Percentiles rank a stretch among this genome's conserved stretches.
These are phyloP conservation scores for Entomophthora muscae DNA, from an alignment of 371 early-diverging fungal species.

Conservation along the genomic window DNA sequence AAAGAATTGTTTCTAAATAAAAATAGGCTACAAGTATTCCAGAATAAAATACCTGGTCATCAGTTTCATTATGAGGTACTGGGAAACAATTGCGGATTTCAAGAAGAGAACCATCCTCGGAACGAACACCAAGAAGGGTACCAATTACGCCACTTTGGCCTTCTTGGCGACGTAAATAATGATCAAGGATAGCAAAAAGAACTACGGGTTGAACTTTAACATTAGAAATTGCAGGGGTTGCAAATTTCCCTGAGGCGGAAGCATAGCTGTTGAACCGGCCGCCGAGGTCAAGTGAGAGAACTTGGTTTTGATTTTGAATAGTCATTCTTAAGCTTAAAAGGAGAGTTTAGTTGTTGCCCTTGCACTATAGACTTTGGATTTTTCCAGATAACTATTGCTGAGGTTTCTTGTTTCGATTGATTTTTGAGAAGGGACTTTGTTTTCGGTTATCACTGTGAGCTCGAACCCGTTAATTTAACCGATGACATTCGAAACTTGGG, in stretches of 20 bases:
- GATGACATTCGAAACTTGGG: too few relatives aligned
- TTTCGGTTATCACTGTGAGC: too few relatives aligned
- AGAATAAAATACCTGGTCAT: slow-evolving; percentile 28
- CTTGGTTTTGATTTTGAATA: not conserved
- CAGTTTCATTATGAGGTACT: slow-evolving; percentile 51
- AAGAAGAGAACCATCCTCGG: slow-evolving; percentile 67
- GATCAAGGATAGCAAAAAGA: slow-evolving; percentile 81
- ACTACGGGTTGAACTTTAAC: slow-evolving; percentile 65
- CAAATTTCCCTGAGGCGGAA: not conserved
- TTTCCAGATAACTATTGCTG: too few relatives aligned
- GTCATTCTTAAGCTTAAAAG: not conserved
- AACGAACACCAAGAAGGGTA: slow-evolving; percentile 65
- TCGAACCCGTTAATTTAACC: too few relatives aligned
- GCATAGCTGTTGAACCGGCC: not conserved
- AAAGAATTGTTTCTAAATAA: not conserved
- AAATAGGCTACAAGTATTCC: too few relatives aligned
- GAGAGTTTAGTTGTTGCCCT: too few relatives aligned
- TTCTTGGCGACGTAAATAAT: slow-evolving; percentile 71
- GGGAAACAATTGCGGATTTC: slow-evolving; percentile 81
- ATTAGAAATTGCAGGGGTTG: slow-evolving; percentile 24
- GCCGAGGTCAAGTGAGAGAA: not conserved
- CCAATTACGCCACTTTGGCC: slow-evolving; percentile 71
- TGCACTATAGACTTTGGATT: too few relatives aligned
- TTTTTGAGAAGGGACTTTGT: too few relatives aligned
- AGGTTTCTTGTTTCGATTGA: too few relatives aligned